Evolutionary conservation across 352 stramenopile genomes (phyloP).

Genomic region (Globisporangium irregulare): DNA sequence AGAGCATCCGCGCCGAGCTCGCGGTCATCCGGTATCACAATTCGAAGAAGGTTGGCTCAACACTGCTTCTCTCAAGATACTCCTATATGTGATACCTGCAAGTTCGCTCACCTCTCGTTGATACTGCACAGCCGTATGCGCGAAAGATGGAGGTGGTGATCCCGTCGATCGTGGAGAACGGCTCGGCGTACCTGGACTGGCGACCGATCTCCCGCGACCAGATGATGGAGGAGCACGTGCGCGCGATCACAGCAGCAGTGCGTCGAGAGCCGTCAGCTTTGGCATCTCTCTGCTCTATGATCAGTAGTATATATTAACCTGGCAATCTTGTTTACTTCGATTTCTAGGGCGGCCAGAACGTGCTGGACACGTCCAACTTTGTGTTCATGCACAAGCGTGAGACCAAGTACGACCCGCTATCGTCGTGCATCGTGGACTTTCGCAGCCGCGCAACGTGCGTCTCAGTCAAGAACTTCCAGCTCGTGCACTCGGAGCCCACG

Average conservation of each 20-base stretch:
- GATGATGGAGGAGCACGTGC: slow-evolving; percentile 77
- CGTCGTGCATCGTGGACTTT: slow-evolving; percentile 92
- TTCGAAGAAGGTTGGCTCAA: slow-evolving; percentile 52
- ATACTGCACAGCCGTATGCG: slow-evolving; percentile 40
- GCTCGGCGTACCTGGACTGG: slow-evolving; percentile 63
- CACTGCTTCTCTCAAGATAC: no score
- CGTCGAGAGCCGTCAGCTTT: slow-evolving; percentile 7
- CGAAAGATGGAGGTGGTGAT: slow-evolving; percentile 87
- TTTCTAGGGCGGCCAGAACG: slow-evolving; percentile 70
- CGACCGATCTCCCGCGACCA: slow-evolving; percentile 68
- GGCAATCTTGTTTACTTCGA: slow-evolving; percentile 6
- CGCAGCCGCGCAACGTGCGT: slow-evolving; percentile 87
- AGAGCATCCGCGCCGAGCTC: slow-evolving; percentile 73
- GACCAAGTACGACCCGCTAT: slow-evolving; percentile 89
- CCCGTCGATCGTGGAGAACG: slow-evolving; percentile 62
- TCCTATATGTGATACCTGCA: no score
- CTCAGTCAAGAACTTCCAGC: slow-evolving; percentile 92
- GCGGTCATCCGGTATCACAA: slow-evolving; percentile 72
- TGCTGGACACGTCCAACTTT: slow-evolving; percentile 74
- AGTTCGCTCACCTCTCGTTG: neutral
- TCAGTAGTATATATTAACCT: neutral
- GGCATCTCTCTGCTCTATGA: no score
- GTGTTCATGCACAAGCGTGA: slow-evolving; percentile 84
- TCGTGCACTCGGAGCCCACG: slow-evolving; percentile 81
- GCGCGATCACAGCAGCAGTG: slow-evolving; percentile 57